phyloP scores from a whole-genome alignment of 2,329 filamentous ascomycete species.

The Biscogniauxia marginata region DNA sequence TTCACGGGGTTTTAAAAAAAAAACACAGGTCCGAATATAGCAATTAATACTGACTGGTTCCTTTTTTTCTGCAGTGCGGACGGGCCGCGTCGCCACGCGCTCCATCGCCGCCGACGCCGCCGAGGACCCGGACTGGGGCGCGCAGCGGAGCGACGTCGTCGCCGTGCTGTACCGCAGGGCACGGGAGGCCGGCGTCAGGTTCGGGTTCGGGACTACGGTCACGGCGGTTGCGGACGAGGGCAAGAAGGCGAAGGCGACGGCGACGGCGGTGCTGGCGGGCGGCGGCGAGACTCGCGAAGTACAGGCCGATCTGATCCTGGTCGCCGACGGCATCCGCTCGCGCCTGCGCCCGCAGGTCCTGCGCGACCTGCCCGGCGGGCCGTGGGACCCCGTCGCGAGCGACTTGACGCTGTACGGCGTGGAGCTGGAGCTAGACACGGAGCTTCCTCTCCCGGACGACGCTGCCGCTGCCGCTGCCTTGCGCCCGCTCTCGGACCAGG shows the following conservation, averaged over 20 bases:
- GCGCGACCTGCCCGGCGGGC: neutral
- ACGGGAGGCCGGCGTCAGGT: neutral
- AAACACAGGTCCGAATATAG: no score
- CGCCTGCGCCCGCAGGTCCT: conserved; percentile 1
- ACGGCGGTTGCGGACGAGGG: conserved; percentile 1
- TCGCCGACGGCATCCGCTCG: conserved; percentile 7
- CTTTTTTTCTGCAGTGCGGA: no score
- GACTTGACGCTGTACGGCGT: conserved; percentile 8
- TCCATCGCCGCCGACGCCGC: conserved; percentile 3
- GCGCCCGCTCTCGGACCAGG: neutral
- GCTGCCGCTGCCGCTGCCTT: neutral
- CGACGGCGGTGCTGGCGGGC: neutral
- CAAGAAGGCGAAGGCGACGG: neutral
- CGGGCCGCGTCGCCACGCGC: conserved; percentile 4
- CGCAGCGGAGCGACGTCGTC: neutral
- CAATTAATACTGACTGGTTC: no score
- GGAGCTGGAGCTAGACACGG: neutral
- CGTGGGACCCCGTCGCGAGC: conserved; percentile 3
- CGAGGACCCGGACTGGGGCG: conserved; percentile 3
- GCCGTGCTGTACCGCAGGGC: neutral
- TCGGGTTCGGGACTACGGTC: conserved; percentile 1
- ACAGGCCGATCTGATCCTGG: conserved; percentile 6
- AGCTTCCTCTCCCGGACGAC: no score
- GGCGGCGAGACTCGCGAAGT: neutral
- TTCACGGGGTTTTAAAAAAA: no score